Evolutionary conservation across 148 eudicot genomes (phyloP).

Genomic region (Rhododendron griersonianum): DNA sequence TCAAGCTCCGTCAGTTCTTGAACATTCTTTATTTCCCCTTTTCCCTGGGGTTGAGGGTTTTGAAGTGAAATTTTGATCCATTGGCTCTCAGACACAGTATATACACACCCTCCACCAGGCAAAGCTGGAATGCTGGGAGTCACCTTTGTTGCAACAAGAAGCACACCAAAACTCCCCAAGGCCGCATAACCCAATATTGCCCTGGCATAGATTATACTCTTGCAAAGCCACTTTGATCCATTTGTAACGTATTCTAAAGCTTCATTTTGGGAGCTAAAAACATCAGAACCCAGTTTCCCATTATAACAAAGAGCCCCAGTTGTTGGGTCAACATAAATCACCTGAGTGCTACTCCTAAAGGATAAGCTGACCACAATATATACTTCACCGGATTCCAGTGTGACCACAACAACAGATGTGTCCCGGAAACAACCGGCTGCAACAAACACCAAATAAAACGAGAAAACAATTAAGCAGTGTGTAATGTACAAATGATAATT

Average conservation of each 20-base stretch:
- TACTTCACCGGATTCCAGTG: constrained; percentile 77
- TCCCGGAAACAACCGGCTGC: constrained; percentile 54
- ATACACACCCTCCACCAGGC: constrained; percentile 88
- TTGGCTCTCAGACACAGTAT: constrained; percentile 79
- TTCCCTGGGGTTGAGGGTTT: constrained; percentile 80
- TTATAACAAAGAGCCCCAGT: constrained; percentile 71
- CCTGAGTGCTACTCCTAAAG: constrained; percentile 67
- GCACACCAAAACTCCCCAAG: constrained; percentile 69
- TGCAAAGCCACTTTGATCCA: constrained; percentile 75
- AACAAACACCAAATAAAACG: constrained; percentile 5
- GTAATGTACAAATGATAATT: neutral
- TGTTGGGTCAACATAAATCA: constrained; percentile 89
- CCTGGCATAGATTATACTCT: constrained; percentile 55
- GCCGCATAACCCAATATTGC: constrained; percentile 92
- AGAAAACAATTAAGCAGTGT: neutral
- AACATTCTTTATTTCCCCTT: constrained; percentile 80
- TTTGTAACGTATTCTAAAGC: constrained; percentile 78
- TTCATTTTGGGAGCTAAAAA: constrained; percentile 79
- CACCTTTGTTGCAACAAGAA: constrained; percentile 87
- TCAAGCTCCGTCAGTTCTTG: constrained; percentile 80
- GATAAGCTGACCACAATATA: constrained; percentile 72
- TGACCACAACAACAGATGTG: constrained; percentile 77
- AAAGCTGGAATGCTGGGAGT: constrained; percentile 64
- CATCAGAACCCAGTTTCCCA: constrained; percentile 66
- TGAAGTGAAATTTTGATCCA: constrained; percentile 91